Conservation (phyloP, 2,329 filamentous ascomycete genomes). For the Monosporascus sp. region DNA sequence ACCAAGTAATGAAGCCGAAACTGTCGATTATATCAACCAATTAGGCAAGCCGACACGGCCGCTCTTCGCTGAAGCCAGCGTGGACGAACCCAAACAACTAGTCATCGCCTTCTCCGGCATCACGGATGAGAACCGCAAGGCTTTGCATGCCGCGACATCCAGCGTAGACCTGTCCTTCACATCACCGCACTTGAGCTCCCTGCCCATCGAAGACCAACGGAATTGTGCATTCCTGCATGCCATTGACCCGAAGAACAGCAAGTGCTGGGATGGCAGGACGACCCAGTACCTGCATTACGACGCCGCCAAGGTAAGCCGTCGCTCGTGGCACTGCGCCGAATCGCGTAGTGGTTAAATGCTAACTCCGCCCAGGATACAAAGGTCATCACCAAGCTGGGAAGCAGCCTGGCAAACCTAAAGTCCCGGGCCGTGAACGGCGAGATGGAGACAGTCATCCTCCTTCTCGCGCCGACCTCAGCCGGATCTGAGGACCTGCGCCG, state of each 20-base stretch:
- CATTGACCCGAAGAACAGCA: conserved; percentile 15
- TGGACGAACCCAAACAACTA: conserved; percentile 45
- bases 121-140: conserved; percentile 37
- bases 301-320: conserved; percentile 16
- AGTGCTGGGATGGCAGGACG: conserved; percentile 24
- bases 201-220: conserved; percentile 38
- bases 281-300: conserved; percentile 28
- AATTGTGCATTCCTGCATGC: conserved; percentile 25
- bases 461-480: conserved; percentile 42
- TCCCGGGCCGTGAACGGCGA: conserved; percentile 42
- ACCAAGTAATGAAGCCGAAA: conserved; percentile 39
- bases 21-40: conserved; percentile 52
- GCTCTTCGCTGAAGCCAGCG: conserved; percentile 37
- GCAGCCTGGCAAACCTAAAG: conserved; percentile 39
- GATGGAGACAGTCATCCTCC: conserved; percentile 51
- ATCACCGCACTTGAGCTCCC: conserved; percentile 37
- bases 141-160: conserved; percentile 37
- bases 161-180: conserved; percentile 42
- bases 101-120: conserved; percentile 56
- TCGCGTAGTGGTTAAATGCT: conserved; percentile 8
- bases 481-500: conserved; percentile 36
- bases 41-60: conserved; percentile 53
- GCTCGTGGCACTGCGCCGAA: neutral
- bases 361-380: conserved; percentile 32
- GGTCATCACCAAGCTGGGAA: conserved; percentile 37